Evolutionary conservation across 805 yeast species (phyloP).

Genomic region (Saccharomycopsis synnaedendra): DNA sequence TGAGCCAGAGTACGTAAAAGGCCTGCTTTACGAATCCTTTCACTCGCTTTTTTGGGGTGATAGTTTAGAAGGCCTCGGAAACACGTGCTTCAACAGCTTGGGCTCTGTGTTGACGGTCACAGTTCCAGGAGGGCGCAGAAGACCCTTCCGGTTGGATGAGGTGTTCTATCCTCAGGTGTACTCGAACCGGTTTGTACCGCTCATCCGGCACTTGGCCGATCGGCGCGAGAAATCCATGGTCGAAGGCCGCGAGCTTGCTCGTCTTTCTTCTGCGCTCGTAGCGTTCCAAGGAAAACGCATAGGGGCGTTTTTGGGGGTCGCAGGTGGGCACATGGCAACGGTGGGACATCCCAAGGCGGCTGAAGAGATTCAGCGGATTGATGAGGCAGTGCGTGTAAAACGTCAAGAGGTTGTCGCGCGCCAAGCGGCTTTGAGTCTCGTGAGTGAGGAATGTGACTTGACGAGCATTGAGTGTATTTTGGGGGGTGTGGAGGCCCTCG

Average conservation of each 20-base stretch:
- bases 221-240: not conserved
- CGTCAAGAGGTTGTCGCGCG: too few species aligned
- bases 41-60: slow-evolving; percentile 4
- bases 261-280: not conserved
- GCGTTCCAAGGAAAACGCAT: slow-evolving; percentile 9
- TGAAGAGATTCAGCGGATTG: too few species aligned
- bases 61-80: not conserved
- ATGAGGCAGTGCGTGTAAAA: too few species aligned
- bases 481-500: too few species aligned
- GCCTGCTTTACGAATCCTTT: slow-evolving; percentile 6
- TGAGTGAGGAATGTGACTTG: too few species aligned
- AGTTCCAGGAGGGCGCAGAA: not conserved
- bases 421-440: too few species aligned
- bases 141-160: slow-evolving; percentile 3
- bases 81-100: slow-evolving; percentile 1
- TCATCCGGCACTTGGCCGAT: not conserved
- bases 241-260: not conserved
- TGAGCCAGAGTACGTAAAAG: not conserved
- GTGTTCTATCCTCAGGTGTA: slow-evolving; percentile 13
- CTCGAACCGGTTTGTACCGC: slow-evolving; percentile 2
- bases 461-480: too few species aligned
- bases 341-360: too few species aligned
- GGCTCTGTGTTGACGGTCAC: slow-evolving; percentile 7
- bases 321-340: not conserved
- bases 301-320: not conserved